Evolutionary conservation across 768 basidiomycete species (phyloP), one percentile per base, ranked within the genome.

Genomic region (Hericium rajendrae): DNA sequence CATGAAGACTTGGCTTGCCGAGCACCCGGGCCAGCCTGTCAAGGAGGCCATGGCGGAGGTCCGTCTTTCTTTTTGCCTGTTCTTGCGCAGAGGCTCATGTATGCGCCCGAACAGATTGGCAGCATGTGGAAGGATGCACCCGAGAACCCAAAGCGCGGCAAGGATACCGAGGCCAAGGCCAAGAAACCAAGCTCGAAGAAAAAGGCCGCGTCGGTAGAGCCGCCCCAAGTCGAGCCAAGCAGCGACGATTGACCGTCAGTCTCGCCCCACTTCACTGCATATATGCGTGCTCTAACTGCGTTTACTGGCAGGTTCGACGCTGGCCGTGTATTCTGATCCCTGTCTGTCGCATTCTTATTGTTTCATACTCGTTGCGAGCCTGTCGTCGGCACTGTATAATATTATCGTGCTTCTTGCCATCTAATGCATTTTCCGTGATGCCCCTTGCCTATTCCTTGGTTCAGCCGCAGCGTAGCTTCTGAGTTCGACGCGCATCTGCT

Each of bases 81-180:
- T 20, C 53, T 20, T 26, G 26, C 38, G 41, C 26, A 12, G 10
- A 37, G 38, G 26, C 3, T 12, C 13, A 26, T 51, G 24, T 49
- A 26, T 50, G 22, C 37, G 16, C 26, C 8, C 22, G 13, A 8
- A 1, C 60, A 85, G 84, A 81, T 85, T 59, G 82, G 76, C 5
- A 70, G 66, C 0, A 56, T 80, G 56, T 85, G 84, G 84, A 75
- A 71, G 48, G 75, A 82, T 56, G 74, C 83, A 0, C 80, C 80
- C 1, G 82, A 83, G 64, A 85, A 85, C 64, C 83, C 84, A 1
- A 84, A 82, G 58, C 77, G 81, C 24, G 83, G 82, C 18, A 75
- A 80, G 57, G 76, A 75, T 16, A 65, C 73, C 37, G 78, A 77
- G 49, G 62, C 78, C 22, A 79, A 77, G 48, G 62, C 78, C 22